A percentile compares a stretch with the other conserved stretches of the same genome.
phyloP scores from a whole-genome alignment of 1,284 basidiomycete genomes.

The Malassezia furfur region DNA sequence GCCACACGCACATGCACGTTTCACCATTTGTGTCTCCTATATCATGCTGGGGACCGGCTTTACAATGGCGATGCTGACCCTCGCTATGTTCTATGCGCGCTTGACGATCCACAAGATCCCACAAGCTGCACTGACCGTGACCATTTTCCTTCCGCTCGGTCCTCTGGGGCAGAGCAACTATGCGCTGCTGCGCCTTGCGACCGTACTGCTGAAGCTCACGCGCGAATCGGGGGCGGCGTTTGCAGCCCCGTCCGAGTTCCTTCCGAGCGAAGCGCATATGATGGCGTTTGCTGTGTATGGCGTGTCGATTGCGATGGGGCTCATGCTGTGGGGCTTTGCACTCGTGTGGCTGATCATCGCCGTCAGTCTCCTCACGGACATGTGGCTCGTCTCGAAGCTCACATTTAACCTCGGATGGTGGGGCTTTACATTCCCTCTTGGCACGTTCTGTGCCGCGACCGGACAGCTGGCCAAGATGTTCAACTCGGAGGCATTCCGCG shows the following conservation, averaged over 20 bases:
- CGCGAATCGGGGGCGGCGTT: conserved; percentile 13
- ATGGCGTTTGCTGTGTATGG: conserved; percentile 31
- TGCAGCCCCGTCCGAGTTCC: conserved; percentile 1
- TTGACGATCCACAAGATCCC: conserved; percentile 51
- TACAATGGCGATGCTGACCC: conserved; percentile 51
- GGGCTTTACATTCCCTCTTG: conserved; percentile 34
- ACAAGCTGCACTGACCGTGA: conserved; percentile 54
- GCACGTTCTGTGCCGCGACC: conserved; percentile 24
- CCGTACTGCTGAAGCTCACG: conserved; percentile 18
- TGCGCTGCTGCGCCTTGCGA: conserved; percentile 53
- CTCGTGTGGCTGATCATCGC: conserved; percentile 51
- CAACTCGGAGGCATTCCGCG: conserved; percentile 24
- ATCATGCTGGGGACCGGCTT: conserved; percentile 51
- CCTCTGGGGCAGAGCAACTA: conserved; percentile 59
- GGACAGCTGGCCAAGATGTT: conserved; percentile 26
- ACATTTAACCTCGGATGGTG: conserved; percentile 39
- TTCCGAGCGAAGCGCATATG: conserved; percentile 15
- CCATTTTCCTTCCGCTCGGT: conserved; percentile 57
- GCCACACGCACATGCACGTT: conserved; percentile 52
- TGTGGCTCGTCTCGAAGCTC: conserved; percentile 25
- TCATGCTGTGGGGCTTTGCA: conserved; percentile 52
- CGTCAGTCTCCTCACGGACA: conserved; percentile 32
- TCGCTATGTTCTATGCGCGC: conserved; percentile 55
- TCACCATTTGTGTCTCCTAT: conserved; percentile 55
- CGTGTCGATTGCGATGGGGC: conserved; percentile 28